Evolutionary conservation across 2,329 filamentous ascomycete genomes (phyloP).

Genomic region (Sphaceloma murrayae): DNA sequence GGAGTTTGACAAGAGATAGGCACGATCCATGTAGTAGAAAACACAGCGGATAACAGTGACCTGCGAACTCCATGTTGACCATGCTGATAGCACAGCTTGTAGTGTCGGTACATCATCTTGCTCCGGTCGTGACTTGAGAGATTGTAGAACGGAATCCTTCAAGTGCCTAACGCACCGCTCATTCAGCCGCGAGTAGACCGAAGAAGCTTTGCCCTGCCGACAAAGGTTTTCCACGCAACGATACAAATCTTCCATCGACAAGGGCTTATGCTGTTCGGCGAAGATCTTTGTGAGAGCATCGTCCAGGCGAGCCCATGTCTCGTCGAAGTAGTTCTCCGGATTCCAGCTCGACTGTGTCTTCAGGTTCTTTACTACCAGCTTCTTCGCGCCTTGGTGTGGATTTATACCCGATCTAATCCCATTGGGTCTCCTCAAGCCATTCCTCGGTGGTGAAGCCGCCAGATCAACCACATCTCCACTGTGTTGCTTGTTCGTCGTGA

Average conservation of each 20-base stretch:
- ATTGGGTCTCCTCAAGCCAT: constrained; percentile 28
- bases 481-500: constrained; percentile 32
- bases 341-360: constrained; percentile 55
- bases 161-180: constrained; percentile 58
- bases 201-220: constrained; percentile 60
- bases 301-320: constrained; percentile 65
- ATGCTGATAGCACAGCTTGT: constrained; percentile 50
- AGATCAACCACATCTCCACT: constrained; percentile 32
- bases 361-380: constrained; percentile 89
- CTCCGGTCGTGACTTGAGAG: constrained; percentile 48
- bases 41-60: constrained; percentile 71
- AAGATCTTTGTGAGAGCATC: constrained; percentile 67
- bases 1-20: constrained; percentile 69
- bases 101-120: constrained; percentile 56
- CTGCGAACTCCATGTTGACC: constrained; percentile 70
- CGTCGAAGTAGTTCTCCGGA: constrained; percentile 67
- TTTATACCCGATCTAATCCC: constrained; percentile 46
- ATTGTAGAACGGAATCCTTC: constrained; percentile 44
- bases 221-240: constrained; percentile 87
- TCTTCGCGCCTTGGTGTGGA: constrained; percentile 67
- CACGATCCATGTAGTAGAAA: constrained; percentile 89
- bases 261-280: constrained; percentile 47
- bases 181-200: constrained; percentile 58
- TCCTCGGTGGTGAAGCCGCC: constrained; percentile 33
- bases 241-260: constrained; percentile 81